These are phyloP conservation scores for Turnera subulata DNA, from an alignment of 345 rosid species.

Conservation along the genomic window DNA sequence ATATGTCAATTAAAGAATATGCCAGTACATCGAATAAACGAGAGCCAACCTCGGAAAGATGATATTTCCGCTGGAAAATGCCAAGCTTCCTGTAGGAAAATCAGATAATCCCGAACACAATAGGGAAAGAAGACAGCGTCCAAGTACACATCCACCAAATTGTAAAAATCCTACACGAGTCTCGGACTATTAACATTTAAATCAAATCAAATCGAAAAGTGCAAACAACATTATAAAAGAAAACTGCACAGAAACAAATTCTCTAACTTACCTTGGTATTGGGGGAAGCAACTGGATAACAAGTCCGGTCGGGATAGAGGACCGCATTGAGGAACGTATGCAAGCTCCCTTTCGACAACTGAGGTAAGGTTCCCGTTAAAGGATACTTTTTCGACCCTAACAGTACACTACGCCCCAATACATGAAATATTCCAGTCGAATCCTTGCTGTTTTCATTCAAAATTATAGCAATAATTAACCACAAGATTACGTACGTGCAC, in stretches of 20 bases:
- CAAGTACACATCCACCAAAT: constrained; percentile 90
- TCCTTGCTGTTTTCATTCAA: constrained; percentile 84
- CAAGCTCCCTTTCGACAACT: constrained; percentile 87
- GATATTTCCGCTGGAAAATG: constrained; percentile 85
- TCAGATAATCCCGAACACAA: constrained; percentile 79
- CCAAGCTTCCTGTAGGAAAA: constrained; percentile 99
- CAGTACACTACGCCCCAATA: constrained; percentile 89
- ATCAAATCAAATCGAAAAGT: neutral
- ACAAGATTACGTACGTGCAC: no score
- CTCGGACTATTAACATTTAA: constrained; percentile 5
- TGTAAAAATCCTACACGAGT: constrained; percentile 75
- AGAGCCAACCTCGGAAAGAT: constrained; percentile 69
- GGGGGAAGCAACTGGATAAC: constrained; percentile 97
- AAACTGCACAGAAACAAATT: neutral
- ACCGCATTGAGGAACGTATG: constrained; percentile 91
- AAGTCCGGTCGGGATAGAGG: constrained; percentile 95
- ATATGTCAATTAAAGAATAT: no score
- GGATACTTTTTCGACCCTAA: constrained; percentile 98
- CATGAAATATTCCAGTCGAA: constrained; percentile 98
- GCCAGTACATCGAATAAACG: no score
- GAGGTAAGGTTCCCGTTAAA: constrained; percentile 94
- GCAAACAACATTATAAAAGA: no score
- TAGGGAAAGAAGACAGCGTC: constrained; percentile 99
- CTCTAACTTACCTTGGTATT: constrained; percentile 69
- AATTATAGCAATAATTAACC: constrained; percentile 6